Conservation (phyloP, 2,329 filamentous ascomycete species). For the Ceratocystis huliohia region DNA sequence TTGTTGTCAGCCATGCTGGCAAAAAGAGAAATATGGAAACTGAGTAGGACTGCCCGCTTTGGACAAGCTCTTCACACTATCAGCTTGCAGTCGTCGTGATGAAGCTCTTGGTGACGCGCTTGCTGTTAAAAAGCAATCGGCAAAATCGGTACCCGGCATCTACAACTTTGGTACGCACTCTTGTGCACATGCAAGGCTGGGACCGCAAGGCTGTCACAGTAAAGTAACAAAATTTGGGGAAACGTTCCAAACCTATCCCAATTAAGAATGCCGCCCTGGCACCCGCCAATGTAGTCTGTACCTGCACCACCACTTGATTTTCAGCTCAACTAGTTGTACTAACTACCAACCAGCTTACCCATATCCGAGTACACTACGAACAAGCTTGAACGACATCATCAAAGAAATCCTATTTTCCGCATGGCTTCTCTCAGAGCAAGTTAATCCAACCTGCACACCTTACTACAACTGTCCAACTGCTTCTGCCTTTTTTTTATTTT, state of each 20-base stretch:
- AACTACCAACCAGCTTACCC: neutral
- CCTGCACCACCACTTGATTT: neutral
- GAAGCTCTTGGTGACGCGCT: neutral
- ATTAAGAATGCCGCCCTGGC: neutral
- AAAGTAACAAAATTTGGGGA: neutral
- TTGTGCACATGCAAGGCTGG: conserved; percentile 12
- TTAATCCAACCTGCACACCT: neutral
- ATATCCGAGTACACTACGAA: neutral
- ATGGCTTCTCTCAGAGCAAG: too few species aligned
- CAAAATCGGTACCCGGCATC: neutral
- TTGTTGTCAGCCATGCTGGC: conserved; percentile 36
- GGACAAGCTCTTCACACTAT: neutral
- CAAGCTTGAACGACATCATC: conserved; percentile 9
- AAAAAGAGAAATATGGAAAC: conserved; percentile 25
- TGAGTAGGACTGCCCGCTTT: neutral
- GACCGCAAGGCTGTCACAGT: conserved; percentile 12
- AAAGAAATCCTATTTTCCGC: neutral
- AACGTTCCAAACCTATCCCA: neutral
- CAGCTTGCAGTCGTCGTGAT: neutral
- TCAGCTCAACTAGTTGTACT: neutral
- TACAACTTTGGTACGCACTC: neutral
- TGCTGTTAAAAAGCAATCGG: neutral
- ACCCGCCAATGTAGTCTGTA: neutral
- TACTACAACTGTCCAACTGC: neutral
- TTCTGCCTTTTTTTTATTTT: neutral